phyloP scores from a whole-genome alignment of 192 early-diverging fungal species.

The Gigaspora rosea region DNA sequence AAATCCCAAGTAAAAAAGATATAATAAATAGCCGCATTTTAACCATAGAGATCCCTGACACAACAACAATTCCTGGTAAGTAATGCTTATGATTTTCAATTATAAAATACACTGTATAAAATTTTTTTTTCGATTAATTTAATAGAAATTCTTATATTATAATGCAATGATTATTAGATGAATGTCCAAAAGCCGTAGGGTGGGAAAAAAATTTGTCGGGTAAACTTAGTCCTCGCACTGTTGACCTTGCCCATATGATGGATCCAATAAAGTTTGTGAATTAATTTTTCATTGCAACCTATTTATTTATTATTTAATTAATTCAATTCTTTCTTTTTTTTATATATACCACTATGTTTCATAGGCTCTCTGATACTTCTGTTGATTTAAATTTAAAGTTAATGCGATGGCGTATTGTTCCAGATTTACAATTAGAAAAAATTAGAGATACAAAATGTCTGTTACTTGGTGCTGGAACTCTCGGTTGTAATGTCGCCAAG shows the following conservation, averaged over 20 bases:
- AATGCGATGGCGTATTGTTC: conserved; percentile 95
- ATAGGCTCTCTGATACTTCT: conserved; percentile 84
- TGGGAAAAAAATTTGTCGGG: conserved; percentile 89
- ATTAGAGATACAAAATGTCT: conserved; percentile 78
- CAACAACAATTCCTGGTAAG: not conserved
- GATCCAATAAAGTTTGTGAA: conserved; percentile 64
- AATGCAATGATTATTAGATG: conserved; percentile 20
- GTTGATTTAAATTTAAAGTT: conserved; percentile 94
- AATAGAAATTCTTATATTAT: not conserved
- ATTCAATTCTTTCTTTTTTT: not conserved
- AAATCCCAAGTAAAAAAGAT: conserved; percentile 48
- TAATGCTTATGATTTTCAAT: no score
- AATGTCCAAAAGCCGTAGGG: conserved; percentile 72
- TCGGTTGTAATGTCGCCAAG: conserved; percentile 92
- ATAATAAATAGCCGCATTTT: conserved; percentile 52
- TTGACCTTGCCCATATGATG: conserved; percentile 86
- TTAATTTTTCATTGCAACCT: not conserved
- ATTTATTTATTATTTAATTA: not conserved
- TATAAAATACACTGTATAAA: not conserved
- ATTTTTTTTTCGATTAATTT: not conserved
- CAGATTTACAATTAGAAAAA: conserved; percentile 77
- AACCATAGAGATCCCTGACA: conserved; percentile 46
- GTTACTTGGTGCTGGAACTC: conserved; percentile 90
- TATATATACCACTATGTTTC: not conserved
- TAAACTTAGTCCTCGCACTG: conserved; percentile 79